Percentiles rank a stretch among this genome's conserved stretches.
Evolutionary conservation across 164 flowering plant genomes (phyloP).

Genomic region (Tinospora cordifolia): DNA sequence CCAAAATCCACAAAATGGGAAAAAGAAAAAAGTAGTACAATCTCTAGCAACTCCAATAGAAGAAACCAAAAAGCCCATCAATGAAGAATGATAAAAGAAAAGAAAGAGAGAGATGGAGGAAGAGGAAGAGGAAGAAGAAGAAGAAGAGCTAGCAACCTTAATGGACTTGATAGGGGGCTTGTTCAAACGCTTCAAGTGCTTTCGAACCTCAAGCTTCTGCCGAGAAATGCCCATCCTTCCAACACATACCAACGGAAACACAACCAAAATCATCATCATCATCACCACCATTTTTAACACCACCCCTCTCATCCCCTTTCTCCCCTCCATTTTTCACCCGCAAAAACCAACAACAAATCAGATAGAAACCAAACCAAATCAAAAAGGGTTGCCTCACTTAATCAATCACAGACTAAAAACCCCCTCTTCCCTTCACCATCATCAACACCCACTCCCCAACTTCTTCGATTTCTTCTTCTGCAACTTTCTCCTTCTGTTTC

Average conservation of each 20-base stretch:
- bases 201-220: slow-evolving; percentile 66
- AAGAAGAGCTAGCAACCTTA: slow-evolving; percentile 33
- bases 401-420: not conserved
- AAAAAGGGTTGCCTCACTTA: too few relatives aligned
- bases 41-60: not conserved
- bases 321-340: slow-evolving; percentile 11
- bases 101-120: slow-evolving; percentile 1
- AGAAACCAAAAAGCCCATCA: not conserved
- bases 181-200: slow-evolving; percentile 76
- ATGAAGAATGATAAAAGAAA: not conserved
- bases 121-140: slow-evolving; percentile 5
- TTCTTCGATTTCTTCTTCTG: not conserved
- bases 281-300: slow-evolving; percentile 2
- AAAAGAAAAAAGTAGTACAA: not conserved
- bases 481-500: not conserved
- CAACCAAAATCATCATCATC: slow-evolving; percentile 1
- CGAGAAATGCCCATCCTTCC: slow-evolving; percentile 24
- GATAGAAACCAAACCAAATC: not conserved
- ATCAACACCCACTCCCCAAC: too few relatives aligned
- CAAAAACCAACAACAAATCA: not conserved
- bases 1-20: not conserved
- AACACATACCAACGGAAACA: slow-evolving; percentile 24
- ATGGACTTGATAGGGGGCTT: slow-evolving; percentile 66
- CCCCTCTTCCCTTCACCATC: not conserved
- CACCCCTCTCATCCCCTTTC: slow-evolving; percentile 9